Percentiles rank a stretch among this genome's conserved stretches.
phyloP scores from a whole-genome alignment of 2,329 filamentous ascomycete genomes.

The Neofusicoccum kwambonambiense region DNA sequence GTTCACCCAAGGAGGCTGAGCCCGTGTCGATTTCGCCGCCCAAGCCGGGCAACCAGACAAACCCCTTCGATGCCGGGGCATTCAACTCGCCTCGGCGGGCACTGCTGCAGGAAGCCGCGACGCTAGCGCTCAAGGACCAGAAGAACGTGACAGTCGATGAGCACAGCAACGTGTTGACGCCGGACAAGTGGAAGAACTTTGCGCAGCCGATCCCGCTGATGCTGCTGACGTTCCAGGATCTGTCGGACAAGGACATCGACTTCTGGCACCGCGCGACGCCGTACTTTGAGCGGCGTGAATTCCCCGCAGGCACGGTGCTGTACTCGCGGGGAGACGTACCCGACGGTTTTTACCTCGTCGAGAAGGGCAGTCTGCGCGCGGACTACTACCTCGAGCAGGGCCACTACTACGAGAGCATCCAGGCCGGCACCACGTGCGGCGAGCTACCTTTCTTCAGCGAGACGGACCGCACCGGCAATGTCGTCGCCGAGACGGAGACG shows the following conservation, averaged over 20 bases:
- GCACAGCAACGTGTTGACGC: slow-evolving; percentile 44
- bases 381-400: slow-evolving; percentile 93
- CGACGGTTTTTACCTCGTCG: slow-evolving; percentile 84
- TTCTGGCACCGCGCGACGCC: slow-evolving; percentile 84
- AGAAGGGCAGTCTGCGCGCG: slow-evolving; percentile 82
- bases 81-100: slow-evolving; percentile 76
- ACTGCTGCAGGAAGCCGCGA: slow-evolving; percentile 77
- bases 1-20: slow-evolving; percentile 45
- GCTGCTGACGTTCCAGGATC: slow-evolving; percentile 89
- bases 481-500: slow-evolving; percentile 76
- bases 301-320: slow-evolving; percentile 67
- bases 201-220: slow-evolving; percentile 88
- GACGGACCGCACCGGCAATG: slow-evolving; percentile 82
- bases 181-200: slow-evolving; percentile 77
- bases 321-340: slow-evolving; percentile 75
- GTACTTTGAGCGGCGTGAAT: slow-evolving; percentile 72
- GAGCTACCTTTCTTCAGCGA: slow-evolving; percentile 96
- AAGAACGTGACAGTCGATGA: slow-evolving; percentile 18
- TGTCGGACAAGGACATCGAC: slow-evolving; percentile 84
- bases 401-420: slow-evolving; percentile 83
- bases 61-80: slow-evolving; percentile 48
- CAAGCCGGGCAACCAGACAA: slow-evolving; percentile 24
- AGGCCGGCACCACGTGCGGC: slow-evolving; percentile 91
- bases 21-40: slow-evolving; percentile 32
- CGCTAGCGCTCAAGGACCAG: slow-evolving; percentile 64